These are phyloP conservation scores for Magnaporthales sp. DNA, from an alignment of 2,329 filamentous ascomycete species.

Conservation along the genomic window DNA sequence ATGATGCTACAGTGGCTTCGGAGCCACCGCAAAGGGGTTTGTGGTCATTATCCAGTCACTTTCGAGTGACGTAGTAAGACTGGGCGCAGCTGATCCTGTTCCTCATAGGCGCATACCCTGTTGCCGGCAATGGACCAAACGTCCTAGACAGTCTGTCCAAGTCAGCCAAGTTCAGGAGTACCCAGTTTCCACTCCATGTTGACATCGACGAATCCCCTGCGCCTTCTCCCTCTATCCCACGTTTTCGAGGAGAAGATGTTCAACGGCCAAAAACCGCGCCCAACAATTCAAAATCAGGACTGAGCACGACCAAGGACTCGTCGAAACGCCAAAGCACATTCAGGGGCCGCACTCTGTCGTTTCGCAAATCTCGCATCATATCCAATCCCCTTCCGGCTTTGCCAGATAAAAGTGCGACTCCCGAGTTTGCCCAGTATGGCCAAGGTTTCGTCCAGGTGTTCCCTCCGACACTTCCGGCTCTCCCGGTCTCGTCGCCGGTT, in stretches of 20 bases:
- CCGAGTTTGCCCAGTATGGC: conserved; percentile 4
- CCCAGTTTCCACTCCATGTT: conserved; percentile 13
- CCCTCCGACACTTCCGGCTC: not conserved
- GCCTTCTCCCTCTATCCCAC: conserved; percentile 21
- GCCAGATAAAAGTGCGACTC: not conserved
- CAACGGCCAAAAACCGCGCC: conserved; percentile 30
- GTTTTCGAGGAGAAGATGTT: conserved; percentile 16
- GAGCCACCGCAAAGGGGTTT: conserved; percentile 15
- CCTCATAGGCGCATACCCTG: conserved; percentile 26
- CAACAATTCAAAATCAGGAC: not conserved
- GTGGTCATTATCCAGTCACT: not conserved
- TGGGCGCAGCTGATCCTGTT: conserved; percentile 3
- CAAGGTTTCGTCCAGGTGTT: conserved; percentile 5
- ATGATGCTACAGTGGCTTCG: conserved; percentile 11
- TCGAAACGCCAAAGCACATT: not conserved
- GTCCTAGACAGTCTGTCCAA: conserved; percentile 26
- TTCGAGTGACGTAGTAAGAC: not conserved
- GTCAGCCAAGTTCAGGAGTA: conserved; percentile 19
- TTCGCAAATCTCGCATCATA: not conserved
- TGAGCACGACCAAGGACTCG: not conserved
- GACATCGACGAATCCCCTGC: conserved; percentile 14
- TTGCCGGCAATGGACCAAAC: conserved; percentile 30
- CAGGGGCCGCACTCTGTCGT: conserved; percentile 2
- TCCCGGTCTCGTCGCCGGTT: not conserved
- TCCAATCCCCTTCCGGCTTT: not conserved